Evolutionary conservation across 306 rosid genomes (phyloP).

Genomic region (Sicyos edulis): DNA sequence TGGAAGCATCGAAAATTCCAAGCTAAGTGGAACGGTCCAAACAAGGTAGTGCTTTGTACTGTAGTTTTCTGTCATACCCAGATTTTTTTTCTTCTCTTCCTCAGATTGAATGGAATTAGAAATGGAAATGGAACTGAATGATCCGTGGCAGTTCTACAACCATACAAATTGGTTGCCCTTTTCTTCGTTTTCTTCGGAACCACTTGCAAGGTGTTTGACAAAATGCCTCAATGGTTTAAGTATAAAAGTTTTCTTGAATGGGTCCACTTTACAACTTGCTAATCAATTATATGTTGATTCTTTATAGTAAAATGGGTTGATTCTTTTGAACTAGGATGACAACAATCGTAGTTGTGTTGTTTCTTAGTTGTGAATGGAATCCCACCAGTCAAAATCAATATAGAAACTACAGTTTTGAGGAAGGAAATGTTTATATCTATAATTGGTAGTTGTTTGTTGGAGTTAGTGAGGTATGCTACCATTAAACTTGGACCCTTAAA

Average conservation of each 20-base stretch:
- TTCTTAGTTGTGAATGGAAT: slow-evolving; percentile 8
- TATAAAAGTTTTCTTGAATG: neutral
- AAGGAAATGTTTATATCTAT: neutral
- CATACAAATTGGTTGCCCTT: neutral
- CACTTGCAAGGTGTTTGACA: slow-evolving; percentile 19
- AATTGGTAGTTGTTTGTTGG: slow-evolving; percentile 12
- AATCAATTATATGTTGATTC: slow-evolving; percentile 4
- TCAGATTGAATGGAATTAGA: slow-evolving; percentile 1
- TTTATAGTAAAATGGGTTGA: neutral
- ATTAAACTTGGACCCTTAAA: neutral
- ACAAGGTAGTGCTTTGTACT: slow-evolving; percentile 10
- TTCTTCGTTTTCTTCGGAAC: neutral
- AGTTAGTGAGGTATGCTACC: neutral
- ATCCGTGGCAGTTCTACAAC: slow-evolving; percentile 16
- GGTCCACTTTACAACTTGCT: slow-evolving; percentile 14
- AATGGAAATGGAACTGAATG: slow-evolving; percentile 8
- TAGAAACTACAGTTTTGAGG: neutral
- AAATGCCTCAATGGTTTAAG: slow-evolving; percentile 14
- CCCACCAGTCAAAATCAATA: neutral
- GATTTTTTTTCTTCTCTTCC: neutral
- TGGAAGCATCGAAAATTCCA: slow-evolving; percentile 20
- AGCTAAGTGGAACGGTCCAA: slow-evolving; percentile 8
- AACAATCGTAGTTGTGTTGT: neutral
- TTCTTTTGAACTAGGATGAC: neutral
- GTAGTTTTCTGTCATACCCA: slow-evolving; percentile 10